Conservation (phyloP, 1,284 basidiomycete genomes). For the Heliocybe sulcata region DNA sequence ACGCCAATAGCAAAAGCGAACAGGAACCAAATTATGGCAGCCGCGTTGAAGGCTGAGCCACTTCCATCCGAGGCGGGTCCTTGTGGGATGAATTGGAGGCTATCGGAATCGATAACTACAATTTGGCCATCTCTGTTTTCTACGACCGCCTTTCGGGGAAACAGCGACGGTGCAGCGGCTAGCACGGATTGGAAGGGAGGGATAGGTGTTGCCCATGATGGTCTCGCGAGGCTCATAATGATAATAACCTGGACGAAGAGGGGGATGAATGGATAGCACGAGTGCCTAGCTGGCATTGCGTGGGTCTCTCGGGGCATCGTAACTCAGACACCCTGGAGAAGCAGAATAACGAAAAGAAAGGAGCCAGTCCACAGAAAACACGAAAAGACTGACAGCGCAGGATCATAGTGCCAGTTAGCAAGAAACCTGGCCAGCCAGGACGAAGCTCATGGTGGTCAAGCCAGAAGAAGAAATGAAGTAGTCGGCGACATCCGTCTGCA, state of each 20-base stretch:
- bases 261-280: not conserved
- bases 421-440: too few species aligned
- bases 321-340: too few species aligned
- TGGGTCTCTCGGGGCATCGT: too few species aligned
- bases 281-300: not conserved
- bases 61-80: conserved; percentile 50
- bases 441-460: too few species aligned
- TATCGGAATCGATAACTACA: conserved; percentile 35
- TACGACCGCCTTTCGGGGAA: conserved; percentile 19
- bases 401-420: too few species aligned
- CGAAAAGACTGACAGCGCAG: too few species aligned
- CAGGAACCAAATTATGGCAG: conserved; percentile 50
- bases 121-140: conserved; percentile 32
- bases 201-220: not conserved
- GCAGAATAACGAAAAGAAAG: too few species aligned
- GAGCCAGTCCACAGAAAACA: too few species aligned
- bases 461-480: too few species aligned
- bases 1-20: conserved; percentile 43
- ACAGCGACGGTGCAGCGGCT: conserved; percentile 8
- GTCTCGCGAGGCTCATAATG: not conserved
- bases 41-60: conserved; percentile 36
- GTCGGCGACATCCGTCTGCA: too few species aligned
- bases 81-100: conserved; percentile 38
- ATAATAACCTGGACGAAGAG: not conserved
- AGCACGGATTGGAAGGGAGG: not conserved